Percentiles rank a stretch among this genome's conserved stretches.
These are phyloP conservation scores for Capsicum chinense DNA, from an alignment of 257 asterid genomes.

Conservation along the genomic window DNA sequence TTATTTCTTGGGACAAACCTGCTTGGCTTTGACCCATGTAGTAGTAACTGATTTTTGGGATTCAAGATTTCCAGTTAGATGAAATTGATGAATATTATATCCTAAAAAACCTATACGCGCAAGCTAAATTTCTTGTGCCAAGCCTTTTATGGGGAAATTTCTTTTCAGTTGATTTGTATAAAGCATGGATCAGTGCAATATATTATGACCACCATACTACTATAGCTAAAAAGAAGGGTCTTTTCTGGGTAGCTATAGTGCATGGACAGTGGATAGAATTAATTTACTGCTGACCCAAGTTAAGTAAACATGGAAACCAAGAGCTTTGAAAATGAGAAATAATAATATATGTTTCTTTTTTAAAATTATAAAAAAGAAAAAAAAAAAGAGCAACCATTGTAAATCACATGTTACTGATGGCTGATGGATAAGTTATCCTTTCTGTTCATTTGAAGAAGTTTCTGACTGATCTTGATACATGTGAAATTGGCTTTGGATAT, in stretches of 20 bases:
- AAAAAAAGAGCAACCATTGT: neutral
- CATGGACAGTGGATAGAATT: neutral
- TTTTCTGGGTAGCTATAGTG: neutral
- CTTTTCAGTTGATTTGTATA: conserved; percentile 1
- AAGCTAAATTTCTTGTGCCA: neutral
- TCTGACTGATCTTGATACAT: neutral
- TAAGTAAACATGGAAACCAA: neutral
- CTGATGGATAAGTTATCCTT: neutral
- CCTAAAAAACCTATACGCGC: neutral
- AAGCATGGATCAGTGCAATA: neutral
- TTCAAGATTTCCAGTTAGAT: neutral
- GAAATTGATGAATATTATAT: neutral
- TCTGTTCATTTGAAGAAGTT: neutral
- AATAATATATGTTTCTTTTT: neutral
- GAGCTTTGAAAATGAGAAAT: neutral
- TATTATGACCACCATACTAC: neutral
- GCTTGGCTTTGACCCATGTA: neutral
- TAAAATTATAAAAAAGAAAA: too few species aligned
- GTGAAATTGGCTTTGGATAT: neutral
- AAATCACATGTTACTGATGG: conserved; percentile 2
- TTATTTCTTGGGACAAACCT: conserved; percentile 16
- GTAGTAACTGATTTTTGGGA: neutral
- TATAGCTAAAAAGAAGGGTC: neutral
- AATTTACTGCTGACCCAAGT: neutral
- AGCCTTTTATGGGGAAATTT: neutral